phyloP scores from a whole-genome alignment of 768 basidiomycete genomes.

The Leccinum boreale region DNA sequence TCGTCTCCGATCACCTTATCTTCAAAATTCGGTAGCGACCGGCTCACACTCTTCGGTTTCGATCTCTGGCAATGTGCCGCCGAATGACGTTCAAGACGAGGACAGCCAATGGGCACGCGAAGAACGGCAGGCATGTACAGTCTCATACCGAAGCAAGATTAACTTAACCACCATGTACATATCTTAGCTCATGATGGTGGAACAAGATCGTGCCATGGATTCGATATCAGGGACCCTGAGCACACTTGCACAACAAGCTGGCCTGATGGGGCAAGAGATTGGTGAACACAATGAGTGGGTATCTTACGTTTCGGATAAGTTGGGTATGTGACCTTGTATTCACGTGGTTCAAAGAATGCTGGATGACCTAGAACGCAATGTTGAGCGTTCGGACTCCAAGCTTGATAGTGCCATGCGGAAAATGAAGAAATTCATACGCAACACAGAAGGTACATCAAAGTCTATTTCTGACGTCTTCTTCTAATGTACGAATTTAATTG shows the following conservation, averaged over 20 bases:
- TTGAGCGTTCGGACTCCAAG: slow-evolving; percentile 65
- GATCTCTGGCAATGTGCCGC: slow-evolving; percentile 8
- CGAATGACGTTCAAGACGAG: slow-evolving; percentile 48
- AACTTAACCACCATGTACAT: neutral
- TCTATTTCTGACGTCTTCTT: neutral
- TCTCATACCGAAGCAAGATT: neutral
- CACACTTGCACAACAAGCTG: slow-evolving; percentile 87
- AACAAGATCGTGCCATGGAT: slow-evolving; percentile 88
- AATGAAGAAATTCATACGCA: slow-evolving; percentile 77
- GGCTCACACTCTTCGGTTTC: slow-evolving; percentile 15
- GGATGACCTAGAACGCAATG: slow-evolving; percentile 69
- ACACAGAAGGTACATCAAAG: slow-evolving; percentile 63
- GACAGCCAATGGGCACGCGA: slow-evolving; percentile 80
- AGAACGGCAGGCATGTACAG: slow-evolving; percentile 71
- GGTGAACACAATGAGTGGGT: slow-evolving; percentile 85
- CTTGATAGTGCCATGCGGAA: slow-evolving; percentile 61
- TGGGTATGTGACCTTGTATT: neutral
- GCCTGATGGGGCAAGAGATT: slow-evolving; percentile 92
- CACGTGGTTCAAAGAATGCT: slow-evolving; percentile 56
- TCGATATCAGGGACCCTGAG: slow-evolving; percentile 83
- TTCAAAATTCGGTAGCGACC: slow-evolving; percentile 13
- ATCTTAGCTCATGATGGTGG: slow-evolving; percentile 72
- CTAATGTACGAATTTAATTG: slow-evolving; percentile 1
- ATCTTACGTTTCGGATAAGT: slow-evolving; percentile 9
- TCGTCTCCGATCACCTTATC: slow-evolving; percentile 16